phyloP scores from a whole-genome alignment of 106 monocot genomes.

The Phalaenopsis equestris region DNA sequence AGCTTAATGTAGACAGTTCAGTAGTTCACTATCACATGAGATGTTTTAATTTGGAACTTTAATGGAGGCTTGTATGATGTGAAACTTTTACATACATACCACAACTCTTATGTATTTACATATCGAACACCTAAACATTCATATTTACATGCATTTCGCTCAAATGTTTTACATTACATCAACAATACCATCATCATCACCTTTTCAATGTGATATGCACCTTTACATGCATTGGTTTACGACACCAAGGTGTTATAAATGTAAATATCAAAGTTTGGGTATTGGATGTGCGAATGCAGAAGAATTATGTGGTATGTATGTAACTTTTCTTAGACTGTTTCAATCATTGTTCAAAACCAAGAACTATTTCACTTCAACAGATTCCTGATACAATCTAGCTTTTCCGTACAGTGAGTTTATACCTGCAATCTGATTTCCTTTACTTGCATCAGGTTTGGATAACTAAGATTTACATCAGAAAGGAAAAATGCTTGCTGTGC shows the following conservation, averaged over 20 bases:
- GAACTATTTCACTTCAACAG: not conserved
- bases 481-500: conserved; percentile 5
- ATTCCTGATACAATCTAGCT: not conserved
- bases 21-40: not conserved
- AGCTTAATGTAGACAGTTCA: not conserved
- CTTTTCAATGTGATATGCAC: no score
- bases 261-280: no score
- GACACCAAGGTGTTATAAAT: no score
- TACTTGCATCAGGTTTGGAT: not conserved
- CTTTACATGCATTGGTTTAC: no score
- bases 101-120: no score
- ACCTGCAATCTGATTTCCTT: not conserved
- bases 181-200: no score
- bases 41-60: not conserved
- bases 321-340: no score
- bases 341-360: not conserved
- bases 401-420: not conserved
- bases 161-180: no score
- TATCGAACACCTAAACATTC: no score
- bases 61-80: not conserved
- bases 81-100: not conserved
- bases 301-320: no score
- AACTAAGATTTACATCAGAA: not conserved
- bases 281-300: no score
- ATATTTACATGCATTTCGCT: no score